Percentiles rank a stretch among this genome's conserved stretches.
phyloP scores from a whole-genome alignment of 352 stramenopile species.

The Globisporangium abappressorium region DNA sequence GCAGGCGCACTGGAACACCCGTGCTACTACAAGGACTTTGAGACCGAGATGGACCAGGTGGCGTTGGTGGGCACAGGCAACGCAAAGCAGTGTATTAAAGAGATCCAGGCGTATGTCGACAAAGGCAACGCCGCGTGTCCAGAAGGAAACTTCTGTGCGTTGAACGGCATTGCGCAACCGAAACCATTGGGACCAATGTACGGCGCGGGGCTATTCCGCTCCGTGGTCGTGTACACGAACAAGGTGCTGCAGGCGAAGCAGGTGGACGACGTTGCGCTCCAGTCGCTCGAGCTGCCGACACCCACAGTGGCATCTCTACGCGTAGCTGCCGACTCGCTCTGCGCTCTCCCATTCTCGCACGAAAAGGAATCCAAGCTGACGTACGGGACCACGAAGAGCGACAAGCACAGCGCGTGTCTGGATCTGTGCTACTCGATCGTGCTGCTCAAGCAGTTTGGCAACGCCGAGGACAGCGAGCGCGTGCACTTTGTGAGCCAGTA shows the following conservation, averaged over 20 bases:
- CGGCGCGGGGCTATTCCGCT: slow-evolving; percentile 36
- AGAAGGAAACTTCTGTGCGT: slow-evolving; percentile 43
- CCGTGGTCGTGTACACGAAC: slow-evolving; percentile 24
- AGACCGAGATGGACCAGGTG: slow-evolving; percentile 17
- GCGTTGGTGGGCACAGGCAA: slow-evolving; percentile 38
- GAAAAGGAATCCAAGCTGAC: slow-evolving; percentile 8
- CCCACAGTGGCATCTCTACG: slow-evolving; percentile 38
- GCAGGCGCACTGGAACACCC: slow-evolving; percentile 33
- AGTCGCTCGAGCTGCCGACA: slow-evolving; percentile 39
- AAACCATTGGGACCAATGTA: slow-evolving; percentile 45
- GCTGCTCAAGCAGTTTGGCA: slow-evolving; percentile 51
- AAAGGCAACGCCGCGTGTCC: slow-evolving; percentile 54
- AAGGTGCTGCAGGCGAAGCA: slow-evolving; percentile 29
- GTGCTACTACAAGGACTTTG: slow-evolving; percentile 38
- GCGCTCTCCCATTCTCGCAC: slow-evolving; percentile 19
- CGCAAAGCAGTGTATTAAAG: slow-evolving; percentile 40
- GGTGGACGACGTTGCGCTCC: slow-evolving; percentile 5
- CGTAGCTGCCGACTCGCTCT: slow-evolving; percentile 37
- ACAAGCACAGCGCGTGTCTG: slow-evolving; percentile 37
- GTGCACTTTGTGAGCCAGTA: slow-evolving; percentile 55
- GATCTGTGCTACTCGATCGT: slow-evolving; percentile 64
- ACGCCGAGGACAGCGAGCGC: slow-evolving; percentile 47
- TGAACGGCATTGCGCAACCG: slow-evolving; percentile 44
- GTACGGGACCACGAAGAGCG: slow-evolving; percentile 21
- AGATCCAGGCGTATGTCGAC: slow-evolving; percentile 40